Evolutionary conservation across 2,329 filamentous ascomycete genomes (phyloP), one percentile per base, ranked within the genome.

Genomic region (Conoideocrella luteorostrata): DNA sequence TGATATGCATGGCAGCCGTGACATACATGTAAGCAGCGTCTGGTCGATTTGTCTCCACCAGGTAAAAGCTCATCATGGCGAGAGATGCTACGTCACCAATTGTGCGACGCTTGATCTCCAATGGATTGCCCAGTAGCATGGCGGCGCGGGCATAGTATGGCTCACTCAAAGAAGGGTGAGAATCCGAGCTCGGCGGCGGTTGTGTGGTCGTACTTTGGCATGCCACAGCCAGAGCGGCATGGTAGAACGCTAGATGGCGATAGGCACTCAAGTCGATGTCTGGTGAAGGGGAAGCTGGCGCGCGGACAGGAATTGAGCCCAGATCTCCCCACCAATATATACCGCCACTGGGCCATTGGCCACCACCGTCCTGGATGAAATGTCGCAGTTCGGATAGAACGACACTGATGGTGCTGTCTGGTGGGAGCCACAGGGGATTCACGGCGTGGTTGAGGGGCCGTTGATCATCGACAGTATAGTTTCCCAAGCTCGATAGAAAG

Each of bases 1-100:
- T 66, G 24, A 73, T 65, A 33, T 70, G 66, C 60, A 72, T 71
- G 22, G 71, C 71, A 12, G 66, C 63, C 33, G 66, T 64, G 22
- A 74, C 57, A 46, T 67, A 70, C 49, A 71, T 66, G 50, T 69
- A 74, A 0, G 72, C 71, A 3, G 67, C 65, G 46, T 76, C 72
- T 26, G 69, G 59, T 4, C 70, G 64, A 52, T 73, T 71, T 50
- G 67, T 67, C 55, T 75, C 71, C 23, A 74, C 54, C 15, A 74
- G 57, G 50, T 74, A 75, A 40, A 72, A 60, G 7, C 67, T 66
- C 66, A 75, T 70, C 43, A 76, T 56, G 2, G 66, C 66, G 23
- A 75, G 56, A 1, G 65, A 59, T 1, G 68, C 61, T 3, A 74
- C 65, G 40, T 74, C 69, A 32, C 60, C 58, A n/a, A 67, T 62